Conservation (phyloP, 176 grass and related monocot species). For the Eleusine coracana region DNA sequence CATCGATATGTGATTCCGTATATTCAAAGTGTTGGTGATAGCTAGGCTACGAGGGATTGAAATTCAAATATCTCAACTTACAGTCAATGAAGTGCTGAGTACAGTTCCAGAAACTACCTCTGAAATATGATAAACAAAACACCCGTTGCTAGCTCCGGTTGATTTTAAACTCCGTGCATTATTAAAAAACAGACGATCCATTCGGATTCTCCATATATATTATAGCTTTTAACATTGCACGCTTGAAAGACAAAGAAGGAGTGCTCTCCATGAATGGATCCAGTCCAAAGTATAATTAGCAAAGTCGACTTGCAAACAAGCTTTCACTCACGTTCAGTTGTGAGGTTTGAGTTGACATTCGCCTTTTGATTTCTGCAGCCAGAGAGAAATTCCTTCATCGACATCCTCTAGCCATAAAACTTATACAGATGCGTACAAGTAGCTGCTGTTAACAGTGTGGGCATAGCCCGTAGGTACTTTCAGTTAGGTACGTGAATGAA, state of each 20-base stretch:
- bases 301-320: neutral
- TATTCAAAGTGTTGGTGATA: neutral
- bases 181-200: neutral
- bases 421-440: too few relatives aligned
- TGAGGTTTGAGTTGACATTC: neutral
- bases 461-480: neutral
- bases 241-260: neutral
- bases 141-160: neutral
- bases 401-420: too few relatives aligned
- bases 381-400: too few relatives aligned
- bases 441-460: neutral
- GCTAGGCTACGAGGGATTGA: neutral
- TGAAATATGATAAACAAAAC: slow-evolving; percentile 23
- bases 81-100: slow-evolving; percentile 12
- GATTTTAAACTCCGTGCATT: neutral
- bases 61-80: slow-evolving; percentile 26
- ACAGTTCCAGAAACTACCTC: neutral
- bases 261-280: neutral
- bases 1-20: neutral
- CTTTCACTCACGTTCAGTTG: neutral
- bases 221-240: neutral
- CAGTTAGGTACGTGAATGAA: neutral
- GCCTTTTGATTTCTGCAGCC: too few relatives aligned
- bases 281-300: neutral
- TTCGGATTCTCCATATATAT: neutral